Evolutionary conservation across 768 basidiomycete species (phyloP).

Genomic region (Leccinum longicurvipes): DNA sequence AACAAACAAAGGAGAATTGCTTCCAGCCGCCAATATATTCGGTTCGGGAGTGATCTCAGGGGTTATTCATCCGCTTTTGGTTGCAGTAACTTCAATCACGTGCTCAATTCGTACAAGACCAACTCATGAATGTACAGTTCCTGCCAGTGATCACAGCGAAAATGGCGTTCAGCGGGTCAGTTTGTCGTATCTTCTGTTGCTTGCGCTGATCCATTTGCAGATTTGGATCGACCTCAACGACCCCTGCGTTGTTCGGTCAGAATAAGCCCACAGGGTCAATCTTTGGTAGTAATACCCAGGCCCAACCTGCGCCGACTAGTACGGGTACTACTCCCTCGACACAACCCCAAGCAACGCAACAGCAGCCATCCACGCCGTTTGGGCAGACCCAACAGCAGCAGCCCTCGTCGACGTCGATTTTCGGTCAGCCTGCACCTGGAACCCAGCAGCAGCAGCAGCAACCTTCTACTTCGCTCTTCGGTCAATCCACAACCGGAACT

Average conservation of each 20-base stretch:
- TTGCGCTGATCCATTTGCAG: conserved; percentile 14
- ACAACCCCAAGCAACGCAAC: conserved; percentile 16
- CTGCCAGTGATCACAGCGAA: neutral
- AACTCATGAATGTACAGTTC: neutral
- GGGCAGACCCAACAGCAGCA: conserved; percentile 2
- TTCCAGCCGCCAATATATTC: no score
- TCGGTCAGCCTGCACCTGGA: conserved; percentile 20
- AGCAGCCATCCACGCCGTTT: neutral
- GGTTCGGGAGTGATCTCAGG: conserved; percentile 12
- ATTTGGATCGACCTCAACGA: conserved; percentile 41
- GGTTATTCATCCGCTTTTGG: conserved; percentile 12
- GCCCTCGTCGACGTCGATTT: conserved; percentile 9
- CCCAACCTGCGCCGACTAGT: conserved; percentile 25
- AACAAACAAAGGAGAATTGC: neutral
- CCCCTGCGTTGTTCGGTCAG: conserved; percentile 33
- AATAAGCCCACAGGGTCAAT: conserved; percentile 33
- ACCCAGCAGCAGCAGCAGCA: conserved; percentile 35
- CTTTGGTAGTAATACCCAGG: conserved; percentile 34
- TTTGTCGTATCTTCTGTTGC: neutral
- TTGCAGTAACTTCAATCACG: conserved; percentile 5
- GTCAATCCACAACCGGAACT: conserved; percentile 22
- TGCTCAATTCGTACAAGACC: conserved; percentile 1
- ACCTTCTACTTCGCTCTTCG: conserved; percentile 22
- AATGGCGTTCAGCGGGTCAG: conserved; percentile 25
- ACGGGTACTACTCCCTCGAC: conserved; percentile 11